phyloP scores from a whole-genome alignment of 257 asterid genomes.

The Fraxinus anomala region DNA sequence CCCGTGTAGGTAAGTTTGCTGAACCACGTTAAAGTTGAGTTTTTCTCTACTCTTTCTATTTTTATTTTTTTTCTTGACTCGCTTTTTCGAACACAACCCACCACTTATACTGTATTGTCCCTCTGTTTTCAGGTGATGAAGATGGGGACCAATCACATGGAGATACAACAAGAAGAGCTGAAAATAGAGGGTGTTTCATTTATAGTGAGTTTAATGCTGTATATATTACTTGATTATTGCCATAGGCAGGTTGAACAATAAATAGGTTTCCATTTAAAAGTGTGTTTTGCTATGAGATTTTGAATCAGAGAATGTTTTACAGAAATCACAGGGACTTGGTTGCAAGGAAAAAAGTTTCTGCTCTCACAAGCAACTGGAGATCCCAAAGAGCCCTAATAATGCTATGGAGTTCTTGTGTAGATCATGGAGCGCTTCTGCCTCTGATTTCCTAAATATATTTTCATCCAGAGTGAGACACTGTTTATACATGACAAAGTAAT shows the following conservation, averaged over 20 bases:
- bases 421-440: slow-evolving; percentile 58
- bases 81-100: not conserved
- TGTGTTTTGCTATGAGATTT: not conserved
- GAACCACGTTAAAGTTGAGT: too few species aligned
- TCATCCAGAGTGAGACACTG: slow-evolving; percentile 49
- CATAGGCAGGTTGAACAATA: not conserved
- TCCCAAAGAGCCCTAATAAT: slow-evolving; percentile 39
- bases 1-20: not conserved
- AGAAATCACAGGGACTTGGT: slow-evolving; percentile 27
- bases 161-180: slow-evolving; percentile 26
- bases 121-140: slow-evolving; percentile 24
- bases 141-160: slow-evolving; percentile 27
- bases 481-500: not conserved
- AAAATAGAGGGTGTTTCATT: slow-evolving; percentile 29
- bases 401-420: slow-evolving; percentile 61
- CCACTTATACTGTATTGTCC: not conserved
- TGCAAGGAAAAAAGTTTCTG: slow-evolving; percentile 24
- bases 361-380: slow-evolving; percentile 40
- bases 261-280: not conserved
- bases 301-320: not conserved
- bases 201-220: slow-evolving; percentile 28
- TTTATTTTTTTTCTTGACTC: too few species aligned
- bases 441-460: slow-evolving; percentile 48
- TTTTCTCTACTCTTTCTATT: not conserved
- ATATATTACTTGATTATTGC: not conserved